Conservation (phyloP, 2,329 filamentous ascomycete species). For the Zasmidium citrigriseum region DNA sequence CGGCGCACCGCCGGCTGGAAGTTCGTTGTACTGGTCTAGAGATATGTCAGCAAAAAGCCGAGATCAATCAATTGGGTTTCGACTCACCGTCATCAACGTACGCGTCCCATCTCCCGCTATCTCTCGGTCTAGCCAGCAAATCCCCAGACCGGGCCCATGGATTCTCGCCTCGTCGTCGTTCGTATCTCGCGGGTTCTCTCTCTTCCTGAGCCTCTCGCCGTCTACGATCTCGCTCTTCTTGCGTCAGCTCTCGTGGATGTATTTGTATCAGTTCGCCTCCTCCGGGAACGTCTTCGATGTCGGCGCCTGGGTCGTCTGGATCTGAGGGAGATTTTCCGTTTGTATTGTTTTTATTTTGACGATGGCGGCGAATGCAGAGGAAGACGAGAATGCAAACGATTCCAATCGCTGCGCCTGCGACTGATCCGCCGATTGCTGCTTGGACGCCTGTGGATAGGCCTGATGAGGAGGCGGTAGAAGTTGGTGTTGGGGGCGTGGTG, state of each 20-base stretch:
- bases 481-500: neutral
- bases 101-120: neutral
- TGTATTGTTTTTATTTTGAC: neutral
- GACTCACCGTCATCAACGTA: neutral
- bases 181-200: neutral
- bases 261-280: neutral
- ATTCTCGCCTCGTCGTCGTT: neutral
- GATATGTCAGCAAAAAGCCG: neutral
- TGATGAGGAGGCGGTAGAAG: neutral
- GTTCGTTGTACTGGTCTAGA: neutral
- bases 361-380: neutral
- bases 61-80: no score
- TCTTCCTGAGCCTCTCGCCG: neutral
- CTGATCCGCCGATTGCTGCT: neutral
- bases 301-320: neutral
- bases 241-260: neutral
- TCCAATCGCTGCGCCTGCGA: neutral
- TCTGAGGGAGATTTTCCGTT: neutral
- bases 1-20: neutral
- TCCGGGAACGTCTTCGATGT: neutral
- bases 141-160: neutral
- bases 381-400: neutral
- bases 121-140: neutral
- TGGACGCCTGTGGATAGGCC: neutral
- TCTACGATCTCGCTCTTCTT: neutral